These are phyloP conservation scores for Cordyceps pruinosa DNA, from an alignment of 2,329 filamentous ascomycete genomes.

Conservation along the genomic window DNA sequence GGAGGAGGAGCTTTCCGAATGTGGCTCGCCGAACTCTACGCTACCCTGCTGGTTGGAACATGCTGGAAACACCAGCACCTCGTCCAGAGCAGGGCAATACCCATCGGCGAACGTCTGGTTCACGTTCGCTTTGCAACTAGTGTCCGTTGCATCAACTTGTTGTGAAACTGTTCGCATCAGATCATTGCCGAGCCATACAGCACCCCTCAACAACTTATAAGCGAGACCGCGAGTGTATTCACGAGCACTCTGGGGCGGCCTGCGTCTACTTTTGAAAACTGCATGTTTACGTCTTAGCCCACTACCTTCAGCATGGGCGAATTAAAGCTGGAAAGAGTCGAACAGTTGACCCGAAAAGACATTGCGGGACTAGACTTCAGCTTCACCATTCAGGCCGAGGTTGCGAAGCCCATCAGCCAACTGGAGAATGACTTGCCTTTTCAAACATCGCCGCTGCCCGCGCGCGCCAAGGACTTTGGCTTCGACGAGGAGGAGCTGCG, in stretches of 20 bases:
- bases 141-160: too few species aligned
- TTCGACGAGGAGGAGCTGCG: slow-evolving; percentile 8
- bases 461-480: slow-evolving; percentile 8
- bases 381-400: slow-evolving; percentile 13
- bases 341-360: slow-evolving; percentile 7
- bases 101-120: too few species aligned
- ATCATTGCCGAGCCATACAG: too few species aligned
- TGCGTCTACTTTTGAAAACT: too few species aligned
- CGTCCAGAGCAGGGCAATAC: too few species aligned
- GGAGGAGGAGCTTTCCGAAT: neutral
- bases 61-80: neutral
- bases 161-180: too few species aligned
- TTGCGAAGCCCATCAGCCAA: slow-evolving; percentile 14
- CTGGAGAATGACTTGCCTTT: slow-evolving; percentile 10
- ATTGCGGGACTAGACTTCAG: slow-evolving; percentile 14
- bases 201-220: neutral
- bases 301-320: neutral
- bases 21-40: neutral
- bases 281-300: too few species aligned
- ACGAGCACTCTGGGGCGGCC: too few species aligned
- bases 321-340: slow-evolving; percentile 9
- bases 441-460: neutral
- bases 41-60: neutral
- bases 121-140: too few species aligned
- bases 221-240: neutral